Evolutionary conservation across 129 eudicot species (phyloP).

Genomic region (Kitagawia praeruptora): DNA sequence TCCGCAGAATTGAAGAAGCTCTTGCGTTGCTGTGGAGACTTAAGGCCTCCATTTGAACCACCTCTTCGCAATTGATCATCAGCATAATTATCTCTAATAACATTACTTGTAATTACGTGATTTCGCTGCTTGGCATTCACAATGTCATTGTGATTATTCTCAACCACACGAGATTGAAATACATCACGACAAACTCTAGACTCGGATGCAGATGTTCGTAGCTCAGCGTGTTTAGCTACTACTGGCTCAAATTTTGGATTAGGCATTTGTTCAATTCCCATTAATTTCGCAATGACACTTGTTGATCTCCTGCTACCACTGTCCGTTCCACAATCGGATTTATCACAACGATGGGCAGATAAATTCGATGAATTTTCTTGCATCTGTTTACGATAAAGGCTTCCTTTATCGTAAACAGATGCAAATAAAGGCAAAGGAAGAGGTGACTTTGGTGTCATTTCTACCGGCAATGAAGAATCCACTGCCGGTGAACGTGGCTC

Average conservation of each 20-base stretch:
- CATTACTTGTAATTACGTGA: slow-evolving; percentile 14
- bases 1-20: not conserved
- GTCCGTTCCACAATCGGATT: slow-evolving; percentile 5
- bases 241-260: slow-evolving; percentile 4
- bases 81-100: slow-evolving; percentile 3
- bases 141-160: slow-evolving; percentile 17
- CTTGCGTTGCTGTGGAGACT: slow-evolving; percentile 11
- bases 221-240: slow-evolving; percentile 25
- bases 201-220: slow-evolving; percentile 64
- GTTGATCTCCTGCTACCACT: slow-evolving; percentile 42
- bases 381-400: slow-evolving; percentile 45
- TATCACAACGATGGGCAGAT: not conserved
- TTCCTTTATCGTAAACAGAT: too few species aligned
- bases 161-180: slow-evolving; percentile 29
- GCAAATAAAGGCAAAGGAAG: slow-evolving; percentile 39
- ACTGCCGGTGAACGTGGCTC: slow-evolving; percentile 15
- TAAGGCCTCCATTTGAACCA: not conserved
- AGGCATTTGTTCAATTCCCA: slow-evolving; percentile 71
- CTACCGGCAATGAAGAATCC: not conserved
- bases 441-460: slow-evolving; percentile 47
- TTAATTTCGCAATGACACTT: slow-evolving; percentile 70
- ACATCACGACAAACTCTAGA: slow-evolving; percentile 55
- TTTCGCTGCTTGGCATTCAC: slow-evolving; percentile 25
- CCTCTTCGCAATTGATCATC: slow-evolving; percentile 20
- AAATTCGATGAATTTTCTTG: slow-evolving; percentile 7